Evolutionary conservation across 352 stramenopile genomes (phyloP).

Genomic region (Globisporangium lucens): DNA sequence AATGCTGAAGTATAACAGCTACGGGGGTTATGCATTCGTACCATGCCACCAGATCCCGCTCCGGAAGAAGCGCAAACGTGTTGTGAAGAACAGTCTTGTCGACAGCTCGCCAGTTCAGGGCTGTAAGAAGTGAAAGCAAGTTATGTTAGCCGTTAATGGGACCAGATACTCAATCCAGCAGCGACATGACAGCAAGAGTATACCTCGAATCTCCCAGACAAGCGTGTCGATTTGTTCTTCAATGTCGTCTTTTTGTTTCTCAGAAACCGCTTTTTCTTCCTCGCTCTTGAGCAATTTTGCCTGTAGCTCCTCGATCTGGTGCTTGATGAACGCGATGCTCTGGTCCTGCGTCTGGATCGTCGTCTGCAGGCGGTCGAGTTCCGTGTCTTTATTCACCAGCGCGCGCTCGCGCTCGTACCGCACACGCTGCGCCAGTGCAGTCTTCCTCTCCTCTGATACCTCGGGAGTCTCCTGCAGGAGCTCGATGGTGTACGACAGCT

Average conservation of each 20-base stretch:
- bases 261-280: conserved; percentile 28
- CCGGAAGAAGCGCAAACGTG: conserved; percentile 28
- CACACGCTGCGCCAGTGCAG: conserved; percentile 41
- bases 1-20: background rate
- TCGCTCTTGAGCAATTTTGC: conserved; percentile 35
- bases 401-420: conserved; percentile 43
- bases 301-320: conserved; percentile 62
- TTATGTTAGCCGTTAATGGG: background rate
- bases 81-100: conserved; percentile 28
- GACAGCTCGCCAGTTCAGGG: conserved; percentile 46
- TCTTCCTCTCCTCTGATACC: conserved; percentile 36
- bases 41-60: conserved; percentile 36
- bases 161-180: background rate
- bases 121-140: conserved; percentile 17
- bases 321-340: conserved; percentile 42
- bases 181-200: background rate
- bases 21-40: conserved; percentile 13
- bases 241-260: conserved; percentile 35
- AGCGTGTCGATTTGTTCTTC: conserved; percentile 56
- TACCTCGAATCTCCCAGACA: conserved; percentile 67
- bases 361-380: conserved; percentile 39
- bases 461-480: conserved; percentile 55
- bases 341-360: conserved; percentile 42
- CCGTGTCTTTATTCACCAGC: conserved; percentile 31
- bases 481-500: conserved; percentile 70